phyloP scores from a whole-genome alignment of 495 filamentous ascomycete genomes.

The Pyrenula aspistea region DNA sequence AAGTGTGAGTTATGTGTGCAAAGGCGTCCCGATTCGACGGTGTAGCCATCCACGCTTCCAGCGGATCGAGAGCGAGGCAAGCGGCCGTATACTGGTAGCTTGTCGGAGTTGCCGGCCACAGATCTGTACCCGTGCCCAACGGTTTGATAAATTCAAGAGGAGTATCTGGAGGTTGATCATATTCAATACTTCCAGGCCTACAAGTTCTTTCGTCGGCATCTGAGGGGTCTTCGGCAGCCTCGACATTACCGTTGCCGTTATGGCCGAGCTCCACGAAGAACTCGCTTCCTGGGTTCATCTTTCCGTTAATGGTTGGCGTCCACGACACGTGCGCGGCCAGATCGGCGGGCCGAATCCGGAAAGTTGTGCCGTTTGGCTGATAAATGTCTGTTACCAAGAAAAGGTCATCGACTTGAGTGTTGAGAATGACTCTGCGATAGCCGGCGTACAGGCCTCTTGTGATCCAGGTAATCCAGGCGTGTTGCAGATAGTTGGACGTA shows the following conservation, averaged over 20 bases:
- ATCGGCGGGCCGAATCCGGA: constrained; percentile 38
- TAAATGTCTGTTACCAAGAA: constrained; percentile 46
- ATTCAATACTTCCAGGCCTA: constrained; percentile 24
- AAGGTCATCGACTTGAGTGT: constrained; percentile 57
- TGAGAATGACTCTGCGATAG: constrained; percentile 41
- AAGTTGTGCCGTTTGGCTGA: constrained; percentile 25
- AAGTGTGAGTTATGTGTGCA: constrained; percentile 48
- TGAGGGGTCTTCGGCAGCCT: constrained; percentile 23
- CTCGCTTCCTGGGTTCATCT: constrained; percentile 40
- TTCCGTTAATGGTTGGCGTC: constrained; percentile 34
- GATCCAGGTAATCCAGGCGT: constrained; percentile 53
- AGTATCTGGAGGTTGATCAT: constrained; percentile 28
- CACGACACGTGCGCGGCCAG: constrained; percentile 35
- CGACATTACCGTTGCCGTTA: constrained; percentile 53
- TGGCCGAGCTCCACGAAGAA: constrained; percentile 47
- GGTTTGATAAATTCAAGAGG: constrained; percentile 44
- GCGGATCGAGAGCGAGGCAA: constrained; percentile 35
- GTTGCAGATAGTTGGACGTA: constrained; percentile 44
- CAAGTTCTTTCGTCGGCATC: constrained; percentile 22
- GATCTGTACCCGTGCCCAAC: constrained; percentile 39
- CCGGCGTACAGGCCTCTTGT: constrained; percentile 44
- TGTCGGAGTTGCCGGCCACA: constrained; percentile 37
- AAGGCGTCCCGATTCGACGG: constrained; percentile 36
- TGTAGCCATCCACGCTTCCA: constrained; percentile 38
- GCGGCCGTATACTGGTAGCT: constrained; percentile 32